These are phyloP conservation scores for Mortierella sp. DNA, from an alignment of 371 early-diverging fungal genomes.

Conservation along the genomic window DNA sequence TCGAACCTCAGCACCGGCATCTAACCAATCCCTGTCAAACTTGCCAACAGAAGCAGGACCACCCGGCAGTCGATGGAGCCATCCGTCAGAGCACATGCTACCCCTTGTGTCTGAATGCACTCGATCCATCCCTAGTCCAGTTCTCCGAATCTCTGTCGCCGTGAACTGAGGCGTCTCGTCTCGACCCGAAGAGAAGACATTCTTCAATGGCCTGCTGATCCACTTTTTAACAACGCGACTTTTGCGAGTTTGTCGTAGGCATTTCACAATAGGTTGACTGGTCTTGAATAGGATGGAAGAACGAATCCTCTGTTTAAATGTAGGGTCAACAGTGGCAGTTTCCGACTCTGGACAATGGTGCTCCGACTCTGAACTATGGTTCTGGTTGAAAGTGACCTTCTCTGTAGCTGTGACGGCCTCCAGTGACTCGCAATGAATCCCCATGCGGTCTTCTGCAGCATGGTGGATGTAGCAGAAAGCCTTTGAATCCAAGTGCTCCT, in stretches of 20 bases:
- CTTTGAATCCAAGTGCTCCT: slow-evolving; percentile 28
- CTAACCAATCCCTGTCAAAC: slow-evolving; percentile 2
- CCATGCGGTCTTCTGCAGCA: neutral
- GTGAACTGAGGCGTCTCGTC: neutral
- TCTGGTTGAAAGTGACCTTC: neutral
- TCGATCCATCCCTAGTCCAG: neutral
- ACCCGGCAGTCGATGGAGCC: neutral
- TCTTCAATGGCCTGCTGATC: neutral
- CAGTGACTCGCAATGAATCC: neutral
- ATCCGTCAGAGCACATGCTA: neutral
- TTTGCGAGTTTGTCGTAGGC: neutral
- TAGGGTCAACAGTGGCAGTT: neutral
- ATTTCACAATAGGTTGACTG: neutral
- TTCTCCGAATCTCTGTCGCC: neutral
- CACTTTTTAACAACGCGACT: neutral
- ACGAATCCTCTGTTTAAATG: neutral
- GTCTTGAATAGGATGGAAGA: neutral
- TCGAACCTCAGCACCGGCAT: neutral
- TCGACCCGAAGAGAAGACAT: neutral
- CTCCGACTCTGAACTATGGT: neutral
- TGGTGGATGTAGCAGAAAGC: slow-evolving; percentile 11
- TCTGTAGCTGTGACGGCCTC: neutral
- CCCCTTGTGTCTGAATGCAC: neutral
- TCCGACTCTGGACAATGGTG: neutral
- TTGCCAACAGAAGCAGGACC: neutral